These are phyloP conservation scores for Allodekkera sacchari DNA, from an alignment of 805 yeast genomes.

Conservation along the genomic window DNA sequence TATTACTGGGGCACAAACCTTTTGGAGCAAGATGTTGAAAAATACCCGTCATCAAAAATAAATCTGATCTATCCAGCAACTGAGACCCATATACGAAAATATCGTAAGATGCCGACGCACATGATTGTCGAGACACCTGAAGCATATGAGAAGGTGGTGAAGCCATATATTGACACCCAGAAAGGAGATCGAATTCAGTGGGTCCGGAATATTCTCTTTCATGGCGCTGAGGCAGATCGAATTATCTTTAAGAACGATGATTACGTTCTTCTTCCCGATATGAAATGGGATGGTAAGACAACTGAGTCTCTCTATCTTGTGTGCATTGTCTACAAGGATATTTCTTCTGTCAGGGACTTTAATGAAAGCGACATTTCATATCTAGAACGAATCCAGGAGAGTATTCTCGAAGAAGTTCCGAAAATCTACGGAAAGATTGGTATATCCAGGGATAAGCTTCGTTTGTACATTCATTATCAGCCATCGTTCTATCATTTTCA, in stretches of 20 bases:
- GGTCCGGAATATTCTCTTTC: conserved; percentile 77
- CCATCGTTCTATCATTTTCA: conserved; percentile 97
- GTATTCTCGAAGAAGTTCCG: conserved; percentile 41
- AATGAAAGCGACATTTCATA: conserved; percentile 48
- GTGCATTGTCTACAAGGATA: conserved; percentile 66
- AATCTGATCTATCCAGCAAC: conserved; percentile 88
- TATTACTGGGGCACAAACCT: conserved; percentile 72
- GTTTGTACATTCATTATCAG: conserved; percentile 85
- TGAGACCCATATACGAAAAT: conserved; percentile 72
- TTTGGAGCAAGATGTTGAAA: conserved; percentile 36
- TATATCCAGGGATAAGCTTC: conserved; percentile 46
- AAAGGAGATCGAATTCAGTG: conserved; percentile 74
- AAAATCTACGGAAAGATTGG: conserved; percentile 29
- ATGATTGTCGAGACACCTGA: conserved; percentile 76
- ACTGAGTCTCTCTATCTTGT: conserved; percentile 68
- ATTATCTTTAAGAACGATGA: conserved; percentile 63
- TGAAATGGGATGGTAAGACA: conserved; percentile 88
- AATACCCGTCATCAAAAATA: conserved; percentile 55
- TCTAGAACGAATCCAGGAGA: conserved; percentile 38
- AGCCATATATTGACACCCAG: conserved; percentile 72
- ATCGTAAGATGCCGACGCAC: conserved; percentile 49
- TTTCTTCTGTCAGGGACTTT: conserved; percentile 71
- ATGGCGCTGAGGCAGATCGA: conserved; percentile 79
- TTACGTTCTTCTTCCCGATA: conserved; percentile 80
- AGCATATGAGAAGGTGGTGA: conserved; percentile 49